Conservation (phyloP, 208 protist species). For the Acanthamoeba healyi region DNA sequence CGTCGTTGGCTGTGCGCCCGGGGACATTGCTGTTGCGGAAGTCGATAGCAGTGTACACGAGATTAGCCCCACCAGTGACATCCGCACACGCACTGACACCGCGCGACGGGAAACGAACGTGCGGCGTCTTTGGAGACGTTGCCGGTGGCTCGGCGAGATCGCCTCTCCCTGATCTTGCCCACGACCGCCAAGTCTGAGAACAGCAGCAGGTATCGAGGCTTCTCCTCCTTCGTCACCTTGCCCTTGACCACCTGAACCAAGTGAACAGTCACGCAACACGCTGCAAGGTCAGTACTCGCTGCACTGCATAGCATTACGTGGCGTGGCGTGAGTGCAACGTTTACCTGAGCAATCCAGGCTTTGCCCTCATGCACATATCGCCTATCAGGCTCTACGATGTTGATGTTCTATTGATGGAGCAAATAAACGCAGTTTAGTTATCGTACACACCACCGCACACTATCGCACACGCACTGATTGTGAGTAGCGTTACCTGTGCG, state of each 20-base stretch:
- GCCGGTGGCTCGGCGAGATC: not conserved
- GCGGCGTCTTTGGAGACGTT: not conserved
- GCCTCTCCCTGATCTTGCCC: not conserved
- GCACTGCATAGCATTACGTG: not conserved
- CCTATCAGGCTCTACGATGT: constrained; percentile 4
- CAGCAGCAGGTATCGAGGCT: constrained; percentile 25
- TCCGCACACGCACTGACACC: too few species aligned
- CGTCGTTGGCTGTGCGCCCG: not conserved
- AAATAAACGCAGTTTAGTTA: too few species aligned
- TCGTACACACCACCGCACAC: too few species aligned
- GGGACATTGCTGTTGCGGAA: not conserved
- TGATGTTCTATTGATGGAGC: not conserved
- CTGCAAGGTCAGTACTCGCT: not conserved
- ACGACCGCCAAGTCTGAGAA: constrained; percentile 21
- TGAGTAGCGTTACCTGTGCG: not conserved
- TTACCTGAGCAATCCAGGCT: constrained; percentile 39
- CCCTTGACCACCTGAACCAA: constrained; percentile 22
- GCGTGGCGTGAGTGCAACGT: not conserved
- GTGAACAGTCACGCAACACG: too few species aligned
- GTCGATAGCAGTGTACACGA: not conserved
- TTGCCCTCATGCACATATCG: constrained; percentile 26
- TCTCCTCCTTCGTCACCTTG: constrained; percentile 10
- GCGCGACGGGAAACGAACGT: not conserved
- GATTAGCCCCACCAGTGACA: too few species aligned
- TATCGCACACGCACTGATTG: not conserved